Conservation (phyloP, 176 grass and related monocot species). For the Avena insularis region DNA sequence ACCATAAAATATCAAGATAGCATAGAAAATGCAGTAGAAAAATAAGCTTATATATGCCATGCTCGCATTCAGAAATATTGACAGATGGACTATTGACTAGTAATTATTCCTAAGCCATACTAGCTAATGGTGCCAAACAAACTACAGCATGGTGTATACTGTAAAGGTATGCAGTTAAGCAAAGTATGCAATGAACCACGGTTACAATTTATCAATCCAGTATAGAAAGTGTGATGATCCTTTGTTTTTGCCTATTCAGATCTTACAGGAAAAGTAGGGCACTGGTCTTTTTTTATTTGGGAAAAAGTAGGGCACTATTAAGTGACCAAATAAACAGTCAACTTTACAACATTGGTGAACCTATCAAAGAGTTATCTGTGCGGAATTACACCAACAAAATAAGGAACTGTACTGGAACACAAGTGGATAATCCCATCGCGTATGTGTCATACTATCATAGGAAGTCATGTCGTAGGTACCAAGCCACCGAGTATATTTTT, state of each 20-base stretch:
- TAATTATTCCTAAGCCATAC: background rate
- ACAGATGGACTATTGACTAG: background rate
- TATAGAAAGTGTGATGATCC: background rate
- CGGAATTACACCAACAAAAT: background rate
- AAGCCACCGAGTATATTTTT: background rate
- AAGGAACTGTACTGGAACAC: background rate
- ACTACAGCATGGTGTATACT: background rate
- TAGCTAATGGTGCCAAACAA: background rate
- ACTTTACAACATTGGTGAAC: background rate
- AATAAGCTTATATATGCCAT: background rate
- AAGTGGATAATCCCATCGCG: background rate
- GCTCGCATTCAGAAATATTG: background rate
- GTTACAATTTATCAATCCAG: background rate
- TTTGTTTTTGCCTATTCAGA: background rate
- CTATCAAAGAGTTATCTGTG: background rate
- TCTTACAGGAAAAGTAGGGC: background rate
- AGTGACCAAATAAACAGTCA: slow-evolving; percentile 2
- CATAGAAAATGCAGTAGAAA: background rate
- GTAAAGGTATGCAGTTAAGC: background rate
- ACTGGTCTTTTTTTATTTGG: too few relatives aligned
- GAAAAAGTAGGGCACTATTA: background rate
- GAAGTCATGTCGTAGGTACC: background rate
- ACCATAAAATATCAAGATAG: background rate
- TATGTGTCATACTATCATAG: background rate
- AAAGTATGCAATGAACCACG: background rate